Base-by-base conservation (phyloP, 805 yeast genomes). In the Cyberlindnera meyerae region DNA sequence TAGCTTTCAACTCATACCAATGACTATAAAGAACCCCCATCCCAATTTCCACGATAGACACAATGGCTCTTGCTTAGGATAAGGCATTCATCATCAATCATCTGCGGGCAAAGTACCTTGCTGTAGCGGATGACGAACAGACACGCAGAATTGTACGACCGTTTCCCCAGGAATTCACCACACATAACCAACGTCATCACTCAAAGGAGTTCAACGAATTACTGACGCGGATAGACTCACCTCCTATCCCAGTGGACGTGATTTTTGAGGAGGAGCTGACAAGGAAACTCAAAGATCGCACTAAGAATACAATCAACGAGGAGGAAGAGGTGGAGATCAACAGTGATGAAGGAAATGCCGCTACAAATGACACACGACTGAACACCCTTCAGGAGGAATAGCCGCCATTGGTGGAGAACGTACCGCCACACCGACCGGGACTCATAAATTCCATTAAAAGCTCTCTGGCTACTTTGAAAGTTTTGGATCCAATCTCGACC, bases 171-270 rank as follows among this genome's bases (percentile, higher is more conserved):
- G 6, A 4, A 18, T 20, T 27, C 33, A 29, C 39, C 13, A 29
- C 27, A 22, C 11, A 3, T 14, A 17, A 27, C 33, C 26, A 15
- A 3, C 24, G 29, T 27, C 40, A 30, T 12, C 32, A 27, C n/a
- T 20, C 22, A 6, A 28, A 16, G 24, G 42, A 42, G 25, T 36
- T 45, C 30, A 38, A 39, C 3, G 43, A 36, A 28, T 31, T 47
- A 20, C 29, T 54, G 5, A 17, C 41, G 2, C 30, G 45, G n/a
- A 24, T 47, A 3, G 59, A 55, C 24, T 43, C 50, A 8, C 61
- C 61, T 0, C 61, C 61, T 4, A 54, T 57, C n/a, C 60, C 60
- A 1, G 36, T 54, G 8, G 57, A 56, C 17, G 52, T 50, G 1
- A 31, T 47, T 16, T 56, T 51, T 31, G 54, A 50, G 25, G 29